phyloP scores from a whole-genome alignment of 306 rosid genomes.

The Malus sylvestris region DNA sequence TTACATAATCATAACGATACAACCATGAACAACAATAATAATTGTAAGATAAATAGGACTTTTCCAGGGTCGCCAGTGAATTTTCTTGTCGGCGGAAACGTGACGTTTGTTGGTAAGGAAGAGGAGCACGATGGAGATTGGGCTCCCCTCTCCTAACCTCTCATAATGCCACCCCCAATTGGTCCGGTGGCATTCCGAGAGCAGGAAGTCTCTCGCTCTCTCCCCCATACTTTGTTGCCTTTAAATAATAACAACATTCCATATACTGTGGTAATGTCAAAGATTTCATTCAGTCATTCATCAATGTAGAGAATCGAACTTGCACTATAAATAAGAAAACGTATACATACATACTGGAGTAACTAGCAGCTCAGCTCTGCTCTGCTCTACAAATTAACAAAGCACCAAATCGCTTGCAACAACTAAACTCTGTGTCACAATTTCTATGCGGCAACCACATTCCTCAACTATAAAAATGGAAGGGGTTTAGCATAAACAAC shows the following conservation, averaged over 20 bases:
- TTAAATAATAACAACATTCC: too few species aligned
- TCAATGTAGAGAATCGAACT: not conserved
- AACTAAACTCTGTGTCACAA: slow-evolving; percentile 23
- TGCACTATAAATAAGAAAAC: slow-evolving; percentile 7
- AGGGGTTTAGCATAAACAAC: slow-evolving; percentile 30
- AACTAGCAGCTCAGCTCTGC: slow-evolving; percentile 13
- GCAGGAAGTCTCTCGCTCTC: too few species aligned
- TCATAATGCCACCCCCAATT: too few species aligned
- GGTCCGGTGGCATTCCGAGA: too few species aligned
- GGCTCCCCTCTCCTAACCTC: too few species aligned
- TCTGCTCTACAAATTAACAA: not conserved
- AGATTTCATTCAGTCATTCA: not conserved
- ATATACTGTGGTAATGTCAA: too few species aligned
- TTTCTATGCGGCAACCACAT: slow-evolving; percentile 12
- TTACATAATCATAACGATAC: too few species aligned
- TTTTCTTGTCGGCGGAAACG: not conserved
- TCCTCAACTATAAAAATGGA: slow-evolving; percentile 11
- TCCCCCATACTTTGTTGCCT: too few species aligned
- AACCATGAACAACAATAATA: too few species aligned
- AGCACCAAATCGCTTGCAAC: slow-evolving; percentile 23
- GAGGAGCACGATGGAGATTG: not conserved
- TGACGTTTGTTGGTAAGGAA: not conserved
- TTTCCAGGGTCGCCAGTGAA: not conserved
- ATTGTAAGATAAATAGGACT: too few species aligned
- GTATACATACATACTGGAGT: slow-evolving; percentile 25